phyloP scores from a whole-genome alignment of 2,329 filamentous ascomycete genomes.

The Penicillium frequentans region DNA sequence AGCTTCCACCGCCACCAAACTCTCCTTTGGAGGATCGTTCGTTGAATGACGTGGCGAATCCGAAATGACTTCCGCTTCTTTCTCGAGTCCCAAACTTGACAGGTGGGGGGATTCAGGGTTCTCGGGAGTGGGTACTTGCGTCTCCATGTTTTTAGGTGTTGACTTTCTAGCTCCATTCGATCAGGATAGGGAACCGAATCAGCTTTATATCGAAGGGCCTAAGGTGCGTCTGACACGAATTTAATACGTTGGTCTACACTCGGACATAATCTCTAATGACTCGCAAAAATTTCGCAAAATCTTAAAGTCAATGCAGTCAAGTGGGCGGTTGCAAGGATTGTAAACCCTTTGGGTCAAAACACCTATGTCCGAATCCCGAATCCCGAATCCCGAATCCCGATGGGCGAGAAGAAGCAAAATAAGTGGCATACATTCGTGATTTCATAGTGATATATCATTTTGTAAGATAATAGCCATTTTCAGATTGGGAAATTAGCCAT shows the following conservation, averaged over 20 bases:
- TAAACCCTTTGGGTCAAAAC: background rate
- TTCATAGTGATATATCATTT: no score
- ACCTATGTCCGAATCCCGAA: slow-evolving; percentile 8
- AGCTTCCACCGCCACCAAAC: background rate
- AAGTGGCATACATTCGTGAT: no score
- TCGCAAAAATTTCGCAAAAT: background rate
- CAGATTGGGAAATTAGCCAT: no score
- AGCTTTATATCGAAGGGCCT: background rate
- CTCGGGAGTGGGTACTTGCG: background rate
- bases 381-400: slow-evolving; percentile 12
- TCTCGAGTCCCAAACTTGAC: background rate
- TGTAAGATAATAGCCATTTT: no score
- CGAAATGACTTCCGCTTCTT: background rate
- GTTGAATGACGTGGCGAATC: background rate
- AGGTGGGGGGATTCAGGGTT: background rate
- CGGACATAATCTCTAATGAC: background rate
- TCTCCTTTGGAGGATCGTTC: background rate
- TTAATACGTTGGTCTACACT: background rate
- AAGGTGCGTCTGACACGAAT: background rate
- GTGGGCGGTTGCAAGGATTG: background rate
- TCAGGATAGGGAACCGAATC: background rate
- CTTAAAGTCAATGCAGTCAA: background rate
- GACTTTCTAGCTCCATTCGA: background rate
- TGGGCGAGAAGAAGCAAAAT: background rate
- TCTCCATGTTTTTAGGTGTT: background rate